These are phyloP conservation scores for Aspergillus neoniger DNA, from an alignment of 2,329 filamentous ascomycete genomes.

Conservation along the genomic window DNA sequence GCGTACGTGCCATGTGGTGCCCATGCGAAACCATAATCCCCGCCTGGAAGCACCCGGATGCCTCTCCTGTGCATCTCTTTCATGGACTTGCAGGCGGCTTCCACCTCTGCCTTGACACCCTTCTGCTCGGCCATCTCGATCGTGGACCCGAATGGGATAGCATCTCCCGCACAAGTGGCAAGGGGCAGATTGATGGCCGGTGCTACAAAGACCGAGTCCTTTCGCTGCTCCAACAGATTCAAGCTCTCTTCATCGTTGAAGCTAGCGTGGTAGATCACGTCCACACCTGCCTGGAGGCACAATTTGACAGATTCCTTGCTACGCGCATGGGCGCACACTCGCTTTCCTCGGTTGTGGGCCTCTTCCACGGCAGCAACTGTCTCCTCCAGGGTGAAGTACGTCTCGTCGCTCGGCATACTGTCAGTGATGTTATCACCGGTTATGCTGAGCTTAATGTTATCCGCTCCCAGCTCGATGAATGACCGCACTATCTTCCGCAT, in stretches of 20 bases:
- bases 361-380: constrained; percentile 4
- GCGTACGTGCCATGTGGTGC: constrained; percentile 50
- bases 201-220: constrained; percentile 3
- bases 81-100: constrained; percentile 39
- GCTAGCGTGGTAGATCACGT: constrained; percentile 7
- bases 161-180: neutral
- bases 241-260: neutral
- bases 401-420: neutral
- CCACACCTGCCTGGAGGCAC: neutral
- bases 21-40: constrained; percentile 50
- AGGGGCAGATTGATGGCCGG: neutral
- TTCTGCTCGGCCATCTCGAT: constrained; percentile 39
- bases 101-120: constrained; percentile 44
- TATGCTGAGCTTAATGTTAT: constrained; percentile 7
- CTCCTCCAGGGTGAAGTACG: constrained; percentile 4
- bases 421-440: neutral
- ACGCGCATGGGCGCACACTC: constrained; percentile 2
- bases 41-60: constrained; percentile 47
- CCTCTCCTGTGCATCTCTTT: constrained; percentile 49
- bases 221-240: neutral
- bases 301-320: neutral
- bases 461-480: neutral
- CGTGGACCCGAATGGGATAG: neutral
- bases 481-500: constrained; percentile 37
- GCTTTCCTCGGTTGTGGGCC: neutral